Evolutionary conservation across 805 yeast genomes (phyloP), one percentile per base, ranked within the genome.

Genomic region (Yamadazyma olivae): DNA sequence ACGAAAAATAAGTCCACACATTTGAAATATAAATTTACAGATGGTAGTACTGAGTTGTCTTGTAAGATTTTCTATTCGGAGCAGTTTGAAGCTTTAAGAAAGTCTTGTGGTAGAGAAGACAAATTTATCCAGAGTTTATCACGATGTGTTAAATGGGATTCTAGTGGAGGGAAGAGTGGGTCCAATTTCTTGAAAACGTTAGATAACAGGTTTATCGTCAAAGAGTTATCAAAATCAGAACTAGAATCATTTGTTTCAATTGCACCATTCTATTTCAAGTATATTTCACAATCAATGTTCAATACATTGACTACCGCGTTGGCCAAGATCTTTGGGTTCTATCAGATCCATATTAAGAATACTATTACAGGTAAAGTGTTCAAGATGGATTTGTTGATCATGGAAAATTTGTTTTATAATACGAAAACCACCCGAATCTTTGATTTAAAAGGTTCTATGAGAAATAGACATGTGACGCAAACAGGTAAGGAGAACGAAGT

Each of bases 401-500:
- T 90, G 96, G 99, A 93, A 62, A 93, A 93, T 54, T 64, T 93
- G 39, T 93, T 93, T 53, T 91, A 89, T 57, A 83, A 85, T 46
- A 74, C 81, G 37, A 83, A 82, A 47, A 83, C 90, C 39, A 71
- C 87, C 10, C 67, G 97, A 44, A 89, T 91, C 31, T 93, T 93
- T 61, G 99, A 93, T 59, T 74, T 93, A 59, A 93, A 93, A 58
- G 99, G 99, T 0, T 90, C 98, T 0, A 93, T 93, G 98, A 70
- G 99, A 43, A 93, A 93, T 59, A 72, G 99, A 46, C 97, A 91
- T 52, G 99, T 91, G 24, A 83, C 90, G 48, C 96, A 91, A 56
- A 95, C 99, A 0, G 99, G 99, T 5, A 82, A 79, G 52, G 96
- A 84, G 44, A 89, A 93, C 53, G 98, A 93, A 58, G 99, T 93